Evolutionary conservation across 1,284 basidiomycete species (phyloP), one percentile per base, ranked within the genome.

Genomic region (Ganoderma boninense): DNA sequence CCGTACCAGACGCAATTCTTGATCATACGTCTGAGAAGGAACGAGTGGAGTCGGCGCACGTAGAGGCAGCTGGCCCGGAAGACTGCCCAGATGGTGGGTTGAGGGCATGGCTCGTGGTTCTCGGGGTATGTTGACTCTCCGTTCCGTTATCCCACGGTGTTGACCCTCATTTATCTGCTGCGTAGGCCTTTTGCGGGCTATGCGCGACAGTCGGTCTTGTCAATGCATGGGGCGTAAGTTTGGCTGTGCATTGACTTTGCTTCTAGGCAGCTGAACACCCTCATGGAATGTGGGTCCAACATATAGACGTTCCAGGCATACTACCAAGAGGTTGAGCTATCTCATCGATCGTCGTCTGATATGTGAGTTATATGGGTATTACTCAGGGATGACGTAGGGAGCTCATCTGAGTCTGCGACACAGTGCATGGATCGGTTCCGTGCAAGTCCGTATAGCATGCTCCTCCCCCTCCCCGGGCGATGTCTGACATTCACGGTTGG

Each of bases 371-470:
- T 23, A 13, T n/a, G 11, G 35, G 2, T 0, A 10, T 2, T 23
- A 23, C 20, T 40, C 20, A 5, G 13, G 18, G 11, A 60, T 8
- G 29, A 32, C 2, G 29, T 10, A 1, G 35, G 13, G 23, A 4
- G 32, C 54, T 57, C 29, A 57, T 20, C 20, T 1, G 38, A 38
- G 38, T 38, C 10, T 38, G 20, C 32, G 20, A 40, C n/a, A 18
- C 18, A 60, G 57, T 23, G 57, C 57, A n/a, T 60, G 57, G 57
- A 60, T 60, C 38, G 57, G 57, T 35, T 60, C 57, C n/a, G 35
- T 18, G 8, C 57, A 60, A 13, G 57, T 60, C 5, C 35, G 57
- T 40, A 18, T 38, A 6, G 38, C 38, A 38, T 1, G 20, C 5
- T 23, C 1, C 18, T 32, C 16, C 10, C 1, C 57, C 18, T 18